A percentile compares a stretch with the other conserved stretches of the same genome.
phyloP scores from a whole-genome alignment of 176 grass and related monocot species.

The Avena insularis region DNA sequence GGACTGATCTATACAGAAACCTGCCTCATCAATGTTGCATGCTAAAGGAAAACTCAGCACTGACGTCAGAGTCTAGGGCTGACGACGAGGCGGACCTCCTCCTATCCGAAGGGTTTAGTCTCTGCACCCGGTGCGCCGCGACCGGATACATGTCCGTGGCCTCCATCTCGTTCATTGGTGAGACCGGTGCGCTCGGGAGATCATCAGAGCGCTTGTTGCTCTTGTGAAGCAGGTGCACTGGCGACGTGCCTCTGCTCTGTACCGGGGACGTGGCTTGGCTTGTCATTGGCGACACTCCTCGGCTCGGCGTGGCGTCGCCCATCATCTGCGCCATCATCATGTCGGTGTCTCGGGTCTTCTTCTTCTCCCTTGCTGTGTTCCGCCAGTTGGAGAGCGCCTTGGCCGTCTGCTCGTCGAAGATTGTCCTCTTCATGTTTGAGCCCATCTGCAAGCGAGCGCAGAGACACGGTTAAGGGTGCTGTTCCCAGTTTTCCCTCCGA shows the following conservation, averaged over 20 bases:
- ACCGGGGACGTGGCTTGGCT: constrained; percentile 39
- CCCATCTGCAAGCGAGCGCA: constrained; percentile 69
- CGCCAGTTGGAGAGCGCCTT: constrained; percentile 79
- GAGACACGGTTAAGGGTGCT: background rate
- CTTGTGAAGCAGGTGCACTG: constrained; percentile 63
- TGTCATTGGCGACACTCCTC: constrained; percentile 32
- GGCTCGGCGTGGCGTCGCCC: constrained; percentile 47
- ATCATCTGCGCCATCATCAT: constrained; percentile 6
- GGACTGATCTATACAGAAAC: background rate
- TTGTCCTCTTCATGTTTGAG: constrained; percentile 84
- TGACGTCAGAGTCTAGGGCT: background rate
- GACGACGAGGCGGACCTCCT: background rate
- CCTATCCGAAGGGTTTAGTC: background rate
- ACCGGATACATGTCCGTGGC: constrained; percentile 45
- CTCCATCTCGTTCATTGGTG: constrained; percentile 29
- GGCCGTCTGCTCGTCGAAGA: constrained; percentile 90
- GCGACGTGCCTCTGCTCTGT: constrained; percentile 41
- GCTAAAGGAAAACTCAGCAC: constrained; percentile 61
- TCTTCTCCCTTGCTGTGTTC: constrained; percentile 60
- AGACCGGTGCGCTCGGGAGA: constrained; percentile 31
- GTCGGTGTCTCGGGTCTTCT: constrained; percentile 43
- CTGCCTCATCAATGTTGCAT: constrained; percentile 22
- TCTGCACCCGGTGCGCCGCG: background rate
- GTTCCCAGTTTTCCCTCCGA: background rate
- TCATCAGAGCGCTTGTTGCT: constrained; percentile 36